A percentile compares a stretch with the other conserved stretches of the same genome.
Conservation (phyloP, 306 rosid genomes). For the Trifolium fragiferum region DNA sequence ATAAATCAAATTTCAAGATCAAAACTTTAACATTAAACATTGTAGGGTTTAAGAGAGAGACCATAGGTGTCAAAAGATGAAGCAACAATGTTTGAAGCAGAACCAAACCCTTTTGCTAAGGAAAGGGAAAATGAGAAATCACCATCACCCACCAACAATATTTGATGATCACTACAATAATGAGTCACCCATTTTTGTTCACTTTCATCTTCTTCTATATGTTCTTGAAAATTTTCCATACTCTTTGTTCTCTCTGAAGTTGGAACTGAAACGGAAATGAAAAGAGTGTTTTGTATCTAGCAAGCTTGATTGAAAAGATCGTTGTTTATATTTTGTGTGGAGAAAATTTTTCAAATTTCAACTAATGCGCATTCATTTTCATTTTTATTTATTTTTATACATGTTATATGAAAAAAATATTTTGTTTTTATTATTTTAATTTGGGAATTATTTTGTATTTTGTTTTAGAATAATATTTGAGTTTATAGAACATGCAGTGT, state of each 20-base stretch:
- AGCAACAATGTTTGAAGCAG: constrained; percentile 54
- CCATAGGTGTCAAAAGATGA: constrained; percentile 54
- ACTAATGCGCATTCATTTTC: no score
- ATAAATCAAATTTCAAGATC: neutral
- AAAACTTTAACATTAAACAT: neutral
- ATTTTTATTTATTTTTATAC: no score
- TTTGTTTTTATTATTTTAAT: no score
- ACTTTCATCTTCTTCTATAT: neutral
- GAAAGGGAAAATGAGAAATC: constrained; percentile 62
- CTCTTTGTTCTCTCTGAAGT: neutral
- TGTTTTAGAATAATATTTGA: no score
- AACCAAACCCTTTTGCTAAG: constrained; percentile 53
- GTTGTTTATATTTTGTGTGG: no score
- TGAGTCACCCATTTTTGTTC: constrained; percentile 47
- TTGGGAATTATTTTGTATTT: no score
- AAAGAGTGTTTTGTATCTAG: neutral
- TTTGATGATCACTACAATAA: constrained; percentile 56
- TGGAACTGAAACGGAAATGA: neutral
- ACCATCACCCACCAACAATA: constrained; percentile 65
- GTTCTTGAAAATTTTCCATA: neutral
- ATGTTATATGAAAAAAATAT: no score
- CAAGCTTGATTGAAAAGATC: no score
- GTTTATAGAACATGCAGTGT: no score
- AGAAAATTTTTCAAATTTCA: no score
- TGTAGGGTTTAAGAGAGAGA: neutral